Conservation (phyloP, 2,329 filamentous ascomycete species). For the Tolypocladium pustulatum region DNA sequence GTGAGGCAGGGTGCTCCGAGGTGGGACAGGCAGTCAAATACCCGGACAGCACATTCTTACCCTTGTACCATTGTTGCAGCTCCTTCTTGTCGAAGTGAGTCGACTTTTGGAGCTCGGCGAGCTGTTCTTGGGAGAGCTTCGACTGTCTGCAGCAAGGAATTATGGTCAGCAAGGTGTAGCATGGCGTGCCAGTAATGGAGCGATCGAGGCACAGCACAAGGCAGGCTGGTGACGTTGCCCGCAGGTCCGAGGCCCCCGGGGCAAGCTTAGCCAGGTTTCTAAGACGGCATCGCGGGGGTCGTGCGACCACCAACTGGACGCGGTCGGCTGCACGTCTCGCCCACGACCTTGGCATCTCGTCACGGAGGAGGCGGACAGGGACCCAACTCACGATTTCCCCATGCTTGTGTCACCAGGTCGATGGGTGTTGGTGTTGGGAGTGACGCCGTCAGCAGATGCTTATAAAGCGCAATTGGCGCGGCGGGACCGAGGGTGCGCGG, state of each 20-base stretch:
- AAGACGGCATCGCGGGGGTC: not conserved
- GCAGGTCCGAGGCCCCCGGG: not conserved
- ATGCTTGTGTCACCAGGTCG: not conserved
- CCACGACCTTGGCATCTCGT: not conserved
- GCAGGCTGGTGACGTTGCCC: not conserved
- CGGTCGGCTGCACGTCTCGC: not conserved
- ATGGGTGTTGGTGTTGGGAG: not conserved
- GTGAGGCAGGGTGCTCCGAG: not conserved
- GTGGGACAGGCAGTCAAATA: not conserved
- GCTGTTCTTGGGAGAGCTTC: conserved; percentile 93
- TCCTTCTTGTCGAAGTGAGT: conserved; percentile 99
- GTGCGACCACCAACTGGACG: not conserved
- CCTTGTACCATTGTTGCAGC: conserved; percentile 99
- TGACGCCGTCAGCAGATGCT: not conserved
- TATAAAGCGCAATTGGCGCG: not conserved
- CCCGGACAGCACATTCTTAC: conserved; percentile 32
- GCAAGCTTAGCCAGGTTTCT: not conserved
- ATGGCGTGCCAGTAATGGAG: not conserved
- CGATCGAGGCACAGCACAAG: not conserved
- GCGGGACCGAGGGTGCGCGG: not conserved
- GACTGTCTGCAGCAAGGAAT: conserved; percentile 60
- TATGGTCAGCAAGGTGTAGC: conserved; percentile 10
- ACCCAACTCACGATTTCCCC: conserved; percentile 5
- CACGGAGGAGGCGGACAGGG: not conserved
- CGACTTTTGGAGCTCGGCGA: conserved; percentile 87